Evolutionary conservation across 176 grass and related monocot species (phyloP).

Genomic region (Pontederia paniculata): DNA sequence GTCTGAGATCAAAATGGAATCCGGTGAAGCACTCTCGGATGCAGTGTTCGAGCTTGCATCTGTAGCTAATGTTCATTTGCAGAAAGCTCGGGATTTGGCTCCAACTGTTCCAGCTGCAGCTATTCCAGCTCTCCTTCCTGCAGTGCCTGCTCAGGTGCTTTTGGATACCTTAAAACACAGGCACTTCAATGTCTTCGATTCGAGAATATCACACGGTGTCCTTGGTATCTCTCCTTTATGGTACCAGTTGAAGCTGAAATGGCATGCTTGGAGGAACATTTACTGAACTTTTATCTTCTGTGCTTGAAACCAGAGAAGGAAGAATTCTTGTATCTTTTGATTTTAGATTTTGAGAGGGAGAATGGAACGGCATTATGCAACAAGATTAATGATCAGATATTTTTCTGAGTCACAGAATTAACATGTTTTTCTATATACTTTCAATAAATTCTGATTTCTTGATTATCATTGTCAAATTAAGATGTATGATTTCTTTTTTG

Average conservation of each 20-base stretch:
- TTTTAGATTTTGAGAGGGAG: too few relatives aligned
- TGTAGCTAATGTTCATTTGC: slow-evolving; percentile 55
- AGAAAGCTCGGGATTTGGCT: slow-evolving; percentile 61
- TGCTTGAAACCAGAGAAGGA: too few relatives aligned
- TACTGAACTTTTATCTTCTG: slow-evolving; percentile 31
- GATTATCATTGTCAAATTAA: too few relatives aligned
- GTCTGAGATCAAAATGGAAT: slow-evolving; percentile 45
- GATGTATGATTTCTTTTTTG: too few relatives aligned
- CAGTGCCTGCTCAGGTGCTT: slow-evolving; percentile 58
- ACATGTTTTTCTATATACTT: too few relatives aligned
- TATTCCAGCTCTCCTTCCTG: slow-evolving; percentile 45
- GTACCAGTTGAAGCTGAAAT: slow-evolving; percentile 89
- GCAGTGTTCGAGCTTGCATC: slow-evolving; percentile 83
- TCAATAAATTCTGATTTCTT: too few relatives aligned
- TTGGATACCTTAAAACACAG: slow-evolving; percentile 40
- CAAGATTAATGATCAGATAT: too few relatives aligned
- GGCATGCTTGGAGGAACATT: slow-evolving; percentile 48
- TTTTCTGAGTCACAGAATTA: too few relatives aligned
- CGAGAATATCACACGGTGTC: slow-evolving; percentile 49
- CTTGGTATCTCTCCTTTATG: slow-evolving; percentile 60
- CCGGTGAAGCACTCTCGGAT: slow-evolving; percentile 43
- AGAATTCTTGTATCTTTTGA: too few relatives aligned
- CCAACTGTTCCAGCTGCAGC: slow-evolving; percentile 42
- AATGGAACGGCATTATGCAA: too few relatives aligned
- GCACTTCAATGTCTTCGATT: slow-evolving; percentile 79